phyloP scores from a whole-genome alignment of 441 rosid species.

The Corymbia calophylla region DNA sequence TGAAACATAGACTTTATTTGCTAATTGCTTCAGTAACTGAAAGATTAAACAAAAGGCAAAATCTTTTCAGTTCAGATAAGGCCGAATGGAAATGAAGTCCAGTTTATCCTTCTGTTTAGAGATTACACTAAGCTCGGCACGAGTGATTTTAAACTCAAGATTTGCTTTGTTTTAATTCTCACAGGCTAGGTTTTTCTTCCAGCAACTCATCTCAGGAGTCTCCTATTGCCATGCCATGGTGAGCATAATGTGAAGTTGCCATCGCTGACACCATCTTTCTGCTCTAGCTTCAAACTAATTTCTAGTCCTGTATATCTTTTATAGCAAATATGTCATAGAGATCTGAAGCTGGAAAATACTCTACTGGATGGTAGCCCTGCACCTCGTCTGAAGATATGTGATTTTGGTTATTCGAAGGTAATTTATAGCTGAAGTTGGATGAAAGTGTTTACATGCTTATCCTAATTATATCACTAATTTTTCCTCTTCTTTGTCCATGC shows the following conservation, averaged over 20 bases:
- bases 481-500: neutral
- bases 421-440: neutral
- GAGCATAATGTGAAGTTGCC: neutral
- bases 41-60: neutral
- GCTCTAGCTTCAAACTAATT: neutral
- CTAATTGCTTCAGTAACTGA: neutral
- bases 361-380: neutral
- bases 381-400: neutral
- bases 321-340: neutral
- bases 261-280: neutral
- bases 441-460: neutral
- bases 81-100: neutral
- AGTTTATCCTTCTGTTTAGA: neutral
- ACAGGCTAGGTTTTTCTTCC: neutral
- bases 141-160: neutral
- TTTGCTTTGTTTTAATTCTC: neutral
- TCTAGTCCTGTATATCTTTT: neutral
- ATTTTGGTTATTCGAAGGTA: neutral
- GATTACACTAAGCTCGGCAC: neutral
- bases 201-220: constrained; percentile 2
- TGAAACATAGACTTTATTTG: neutral
- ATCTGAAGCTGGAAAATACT: neutral
- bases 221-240: neutral
- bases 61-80: neutral
- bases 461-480: neutral